Base-by-base conservation (phyloP, 306 rosid species). In the Quercus engelmannii region DNA sequence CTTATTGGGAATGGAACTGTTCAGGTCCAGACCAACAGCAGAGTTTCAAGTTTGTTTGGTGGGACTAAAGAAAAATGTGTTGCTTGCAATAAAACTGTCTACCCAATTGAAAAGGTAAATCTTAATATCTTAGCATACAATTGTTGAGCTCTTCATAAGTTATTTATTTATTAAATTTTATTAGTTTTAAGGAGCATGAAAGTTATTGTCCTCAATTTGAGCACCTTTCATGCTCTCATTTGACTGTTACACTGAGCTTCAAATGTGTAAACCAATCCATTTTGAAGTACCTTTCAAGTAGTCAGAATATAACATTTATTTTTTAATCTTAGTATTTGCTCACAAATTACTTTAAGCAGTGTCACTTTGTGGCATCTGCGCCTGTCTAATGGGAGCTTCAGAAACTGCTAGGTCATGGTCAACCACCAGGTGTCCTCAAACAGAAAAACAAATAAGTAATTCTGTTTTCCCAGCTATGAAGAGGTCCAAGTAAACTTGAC, bases 1-100 rank as follows among this genome's bases (percentile, higher is more conserved):
- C 31, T 81, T 26, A 43, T 26, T 65, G 49, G 76, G 31, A 77
- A 5, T 19, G 35, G 38, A 83, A 81, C 41, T 81, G 23, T 68
- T 18, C 91, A 94, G 98, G 88, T 77, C 75, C 93, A 85, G 51
- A 59, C 85, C 81, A 88, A 83, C 75, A 93, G 90, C 86, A 95
- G 80, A 80, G 82, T 90, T 72, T 91, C 97, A 61, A 90, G 88
- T 55, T 73, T 91, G 80, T 95, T 95, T 86, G 86, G 89, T 26
- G 98, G 98, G 64, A 95, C 99, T 75, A 95, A 93, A 55, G 99
- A 95, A 54, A 95, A 95, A 85, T 95, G 98, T 85, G 87, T 91
- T 80, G 85, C 87, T 65, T 95, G 99, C 94, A 79, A 85, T 71
- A 93, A 87, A 83, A 95, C 96, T 31, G 97, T 93, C 73, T 95